phyloP scores from a whole-genome alignment of 371 early-diverging fungal genomes.

The Parasitella parasitica region DNA sequence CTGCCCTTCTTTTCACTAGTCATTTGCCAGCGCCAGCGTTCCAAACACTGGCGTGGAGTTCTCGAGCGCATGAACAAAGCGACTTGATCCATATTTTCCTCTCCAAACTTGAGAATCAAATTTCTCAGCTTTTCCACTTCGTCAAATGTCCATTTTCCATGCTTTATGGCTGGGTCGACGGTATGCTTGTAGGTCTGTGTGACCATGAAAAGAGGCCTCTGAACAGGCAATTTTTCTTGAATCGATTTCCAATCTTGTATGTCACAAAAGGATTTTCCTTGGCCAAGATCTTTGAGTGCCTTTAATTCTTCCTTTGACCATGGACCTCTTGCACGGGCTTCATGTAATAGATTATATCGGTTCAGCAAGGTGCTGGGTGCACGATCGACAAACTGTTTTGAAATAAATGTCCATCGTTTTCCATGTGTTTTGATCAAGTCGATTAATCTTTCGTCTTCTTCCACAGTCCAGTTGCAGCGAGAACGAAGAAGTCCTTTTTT shows the following conservation, averaged over 20 bases:
- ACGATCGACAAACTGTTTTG: conserved; percentile 23
- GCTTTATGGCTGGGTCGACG: conserved; percentile 29
- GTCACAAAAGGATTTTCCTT: background rate
- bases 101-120: conserved; percentile 15
- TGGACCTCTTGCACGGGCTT: conserved; percentile 20
- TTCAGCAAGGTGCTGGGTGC: conserved; percentile 12
- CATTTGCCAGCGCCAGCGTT: conserved; percentile 43
- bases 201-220: conserved; percentile 17
- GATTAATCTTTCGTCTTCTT: conserved; percentile 26
- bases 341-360: conserved; percentile 14
- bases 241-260: conserved; percentile 29
- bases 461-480: conserved; percentile 25
- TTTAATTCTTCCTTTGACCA: conserved; percentile 34
- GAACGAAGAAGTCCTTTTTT: background rate
- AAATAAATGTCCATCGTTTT: conserved; percentile 20
- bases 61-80: conserved; percentile 24
- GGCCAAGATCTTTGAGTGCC: conserved; percentile 8
- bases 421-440: conserved; percentile 7
- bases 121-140: conserved; percentile 20
- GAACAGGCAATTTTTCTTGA: conserved; percentile 19
- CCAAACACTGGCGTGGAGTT: conserved; percentile 36
- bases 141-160: conserved; percentile 35
- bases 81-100: conserved; percentile 12
- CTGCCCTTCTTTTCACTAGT: conserved; percentile 19
- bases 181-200: conserved; percentile 28